Base-by-base conservation (phyloP, 257 asterid species). In the Scutellaria baicalensis region DNA sequence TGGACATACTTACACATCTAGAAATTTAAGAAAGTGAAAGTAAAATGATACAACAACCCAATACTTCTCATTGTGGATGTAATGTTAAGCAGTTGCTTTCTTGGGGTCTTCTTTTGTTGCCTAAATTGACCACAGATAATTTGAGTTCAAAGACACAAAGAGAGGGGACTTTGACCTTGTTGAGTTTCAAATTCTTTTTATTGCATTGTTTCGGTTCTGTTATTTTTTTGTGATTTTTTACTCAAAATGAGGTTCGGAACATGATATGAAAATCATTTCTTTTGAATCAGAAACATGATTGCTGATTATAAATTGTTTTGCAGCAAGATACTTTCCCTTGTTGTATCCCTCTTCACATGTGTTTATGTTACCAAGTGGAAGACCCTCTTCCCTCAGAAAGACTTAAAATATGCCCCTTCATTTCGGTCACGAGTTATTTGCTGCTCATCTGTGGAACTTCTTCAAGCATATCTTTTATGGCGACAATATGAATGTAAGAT, bases 281-380 rank as follows among this genome's bases (percentile, higher is more conserved):
- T 66, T 49, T 75, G 58, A 70, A 75, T 67, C 31, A 14, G 47
- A 62, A 69, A 38, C 56, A 58, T 63, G 49, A 61, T 73, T 57
- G 69, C 73, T 83, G 57, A 64, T 69, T 72, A 43, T 18, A 38
- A 45, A 59, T 9, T 70, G 47, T 48, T 77, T 44, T 85, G 88
- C 97, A 91, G 98, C 89, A 90, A 93, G 84, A 88, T 90, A 75
- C 81, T 73, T 79, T 86, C 98, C 69, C 85, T 90, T 38, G 60
- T 85, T 66, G 97, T 77, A 56, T 88, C 97, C 31, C 84, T 85
- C 78, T 86, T 90, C 75, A 73, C 97, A 59, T 86, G 96, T 59
- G 66, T 75, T 48, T 90, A 83, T 52, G 84, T 88, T 75, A 43
- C 80, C 72, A 93, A 88, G 74, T 93, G 98, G 96, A 85, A 84